These are phyloP conservation scores for Prunus yedoensis DNA, from an alignment of 331 rosid genomes.

Conservation along the genomic window DNA sequence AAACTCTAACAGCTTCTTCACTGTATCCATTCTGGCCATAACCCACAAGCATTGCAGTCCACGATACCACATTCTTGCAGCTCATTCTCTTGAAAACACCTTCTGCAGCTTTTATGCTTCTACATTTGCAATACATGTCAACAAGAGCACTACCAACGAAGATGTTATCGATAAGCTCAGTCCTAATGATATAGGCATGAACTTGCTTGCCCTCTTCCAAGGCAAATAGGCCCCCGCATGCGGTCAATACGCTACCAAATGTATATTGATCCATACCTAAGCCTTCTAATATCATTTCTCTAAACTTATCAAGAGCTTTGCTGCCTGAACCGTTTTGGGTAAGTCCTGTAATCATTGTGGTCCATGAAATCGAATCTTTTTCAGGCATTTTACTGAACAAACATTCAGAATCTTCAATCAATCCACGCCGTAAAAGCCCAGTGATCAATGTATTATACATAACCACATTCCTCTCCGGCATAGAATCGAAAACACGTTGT, in stretches of 20 bases:
- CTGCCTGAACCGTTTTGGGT: conserved; percentile 54
- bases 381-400: conserved; percentile 56
- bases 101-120: conserved; percentile 58
- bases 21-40: conserved; percentile 78
- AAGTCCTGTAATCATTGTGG: conserved; percentile 67
- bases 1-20: conserved; percentile 77
- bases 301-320: conserved; percentile 47
- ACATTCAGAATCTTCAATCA: conserved; percentile 47
- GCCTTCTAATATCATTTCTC: conserved; percentile 56
- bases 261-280: conserved; percentile 68
- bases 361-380: conserved; percentile 76
- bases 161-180: conserved; percentile 56
- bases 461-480: conserved; percentile 60
- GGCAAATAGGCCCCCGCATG: conserved; percentile 68
- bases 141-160: conserved; percentile 83
- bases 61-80: conserved; percentile 68
- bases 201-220: conserved; percentile 67
- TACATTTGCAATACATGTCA: conserved; percentile 87
- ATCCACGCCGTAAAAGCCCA: conserved; percentile 56
- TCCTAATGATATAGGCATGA: conserved; percentile 65
- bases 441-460: conserved; percentile 65
- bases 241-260: conserved; percentile 74
- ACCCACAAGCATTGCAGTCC: conserved; percentile 88
- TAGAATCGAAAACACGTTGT: conserved; percentile 48
- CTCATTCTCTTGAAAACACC: conserved; percentile 64